phyloP scores from a whole-genome alignment of 768 basidiomycete genomes.

The Leccinum sublutescens region DNA sequence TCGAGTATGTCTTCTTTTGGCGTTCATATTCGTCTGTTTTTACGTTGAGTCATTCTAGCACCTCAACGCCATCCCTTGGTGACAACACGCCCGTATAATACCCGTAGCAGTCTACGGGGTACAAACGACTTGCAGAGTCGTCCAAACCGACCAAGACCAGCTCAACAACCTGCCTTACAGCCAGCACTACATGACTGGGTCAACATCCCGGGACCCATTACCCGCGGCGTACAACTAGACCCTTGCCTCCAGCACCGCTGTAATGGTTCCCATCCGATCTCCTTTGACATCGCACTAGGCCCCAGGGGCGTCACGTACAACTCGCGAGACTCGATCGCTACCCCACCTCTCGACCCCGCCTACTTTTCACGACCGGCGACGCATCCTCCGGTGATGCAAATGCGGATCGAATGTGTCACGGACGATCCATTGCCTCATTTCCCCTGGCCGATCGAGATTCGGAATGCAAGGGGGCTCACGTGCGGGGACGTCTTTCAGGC shows the following conservation, averaged over 20 bases:
- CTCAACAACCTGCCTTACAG: neutral
- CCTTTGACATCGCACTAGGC: neutral
- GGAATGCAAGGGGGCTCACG: neutral
- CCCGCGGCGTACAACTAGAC: neutral
- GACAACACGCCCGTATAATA: neutral
- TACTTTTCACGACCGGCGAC: neutral
- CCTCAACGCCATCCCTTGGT: neutral
- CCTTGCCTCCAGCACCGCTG: constrained; percentile 1
- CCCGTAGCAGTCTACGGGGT: neutral
- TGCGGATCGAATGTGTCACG: neutral
- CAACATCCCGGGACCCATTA: neutral
- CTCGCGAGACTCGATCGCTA: neutral
- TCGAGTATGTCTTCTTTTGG: neutral
- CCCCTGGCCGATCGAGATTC: neutral
- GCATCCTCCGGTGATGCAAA: neutral
- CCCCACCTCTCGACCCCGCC: neutral
- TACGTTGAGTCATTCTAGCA: neutral
- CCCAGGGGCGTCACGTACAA: neutral
- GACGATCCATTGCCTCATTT: constrained; percentile 1
- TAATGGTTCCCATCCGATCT: neutral
- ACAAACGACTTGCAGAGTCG: neutral
- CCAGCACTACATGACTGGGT: neutral
- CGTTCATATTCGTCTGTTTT: neutral
- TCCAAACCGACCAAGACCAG: neutral
- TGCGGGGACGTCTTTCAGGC: neutral